These are phyloP conservation scores for Clathrospora elynae DNA, from an alignment of 2,329 filamentous ascomycete genomes.

Conservation along the genomic window DNA sequence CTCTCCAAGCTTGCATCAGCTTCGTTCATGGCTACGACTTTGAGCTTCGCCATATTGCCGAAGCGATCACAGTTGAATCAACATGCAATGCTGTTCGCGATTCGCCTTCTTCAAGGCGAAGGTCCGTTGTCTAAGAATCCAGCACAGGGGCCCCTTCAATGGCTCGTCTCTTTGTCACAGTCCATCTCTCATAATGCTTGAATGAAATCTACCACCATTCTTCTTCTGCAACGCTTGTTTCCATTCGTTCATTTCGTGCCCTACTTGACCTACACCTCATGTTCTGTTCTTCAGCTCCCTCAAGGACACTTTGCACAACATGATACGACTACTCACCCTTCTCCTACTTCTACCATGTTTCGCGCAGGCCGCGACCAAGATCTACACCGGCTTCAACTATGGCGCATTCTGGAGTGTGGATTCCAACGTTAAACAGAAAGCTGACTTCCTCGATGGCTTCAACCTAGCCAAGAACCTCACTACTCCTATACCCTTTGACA, in stretches of 20 bases:
- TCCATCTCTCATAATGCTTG: neutral
- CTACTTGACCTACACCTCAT: neutral
- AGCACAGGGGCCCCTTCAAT: neutral
- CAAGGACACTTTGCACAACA: neutral
- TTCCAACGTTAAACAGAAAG: conserved; percentile 25
- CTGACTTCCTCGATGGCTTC: conserved; percentile 33
- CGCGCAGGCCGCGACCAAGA: conserved; percentile 14
- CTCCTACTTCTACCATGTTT: conserved; percentile 10
- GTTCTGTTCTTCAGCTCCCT: neutral
- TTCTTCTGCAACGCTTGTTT: neutral
- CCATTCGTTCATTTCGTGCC: neutral
- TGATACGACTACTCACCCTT: conserved; percentile 6
- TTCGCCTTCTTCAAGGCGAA: too few relatives aligned
- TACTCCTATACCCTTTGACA: conserved; percentile 63
- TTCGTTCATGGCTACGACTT: too few relatives aligned
- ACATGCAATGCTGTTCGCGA: too few relatives aligned
- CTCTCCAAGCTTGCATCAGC: too few relatives aligned
- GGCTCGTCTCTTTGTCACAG: neutral
- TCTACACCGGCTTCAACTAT: conserved; percentile 39
- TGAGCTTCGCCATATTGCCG: too few relatives aligned
- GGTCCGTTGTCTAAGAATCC: too few relatives aligned
- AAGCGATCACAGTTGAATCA: too few relatives aligned
- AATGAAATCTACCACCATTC: too few relatives aligned
- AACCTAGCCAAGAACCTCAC: conserved; percentile 28
- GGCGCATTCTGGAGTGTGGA: conserved; percentile 32